Percentiles rank a stretch among this genome's conserved stretches.
Conservation (phyloP, 2,329 filamentous ascomycete genomes). For the Acrodontium crateriforme region DNA sequence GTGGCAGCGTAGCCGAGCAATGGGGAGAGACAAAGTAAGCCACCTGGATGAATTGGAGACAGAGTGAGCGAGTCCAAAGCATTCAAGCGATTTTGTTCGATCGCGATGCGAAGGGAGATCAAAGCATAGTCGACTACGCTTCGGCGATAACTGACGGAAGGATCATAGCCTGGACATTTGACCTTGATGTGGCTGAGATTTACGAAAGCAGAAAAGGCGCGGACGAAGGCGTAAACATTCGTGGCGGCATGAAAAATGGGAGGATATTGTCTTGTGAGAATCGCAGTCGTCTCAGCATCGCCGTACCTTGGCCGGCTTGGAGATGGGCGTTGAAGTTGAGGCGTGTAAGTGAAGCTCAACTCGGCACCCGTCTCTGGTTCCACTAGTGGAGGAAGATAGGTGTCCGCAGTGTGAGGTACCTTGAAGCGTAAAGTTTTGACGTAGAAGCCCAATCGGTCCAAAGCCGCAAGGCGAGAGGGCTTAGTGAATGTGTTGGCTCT, state of each 20-base stretch:
- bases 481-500: slow-evolving; percentile 63
- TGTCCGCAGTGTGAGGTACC: slow-evolving; percentile 62
- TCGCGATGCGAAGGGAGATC: slow-evolving; percentile 69
- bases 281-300: slow-evolving; percentile 62
- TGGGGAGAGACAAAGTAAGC: slow-evolving; percentile 65
- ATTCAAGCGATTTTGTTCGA: slow-evolving; percentile 57
- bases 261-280: slow-evolving; percentile 75
- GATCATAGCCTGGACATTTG: slow-evolving; percentile 59
- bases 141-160: slow-evolving; percentile 54
- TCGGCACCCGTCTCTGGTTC: slow-evolving; percentile 65
- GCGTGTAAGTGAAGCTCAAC: slow-evolving; percentile 68
- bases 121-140: slow-evolving; percentile 78
- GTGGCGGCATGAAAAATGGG: slow-evolving; percentile 81
- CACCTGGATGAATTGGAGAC: slow-evolving; percentile 58
- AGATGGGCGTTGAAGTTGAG: slow-evolving; percentile 49
- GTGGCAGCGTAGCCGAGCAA: slow-evolving; percentile 59
- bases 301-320: slow-evolving; percentile 61
- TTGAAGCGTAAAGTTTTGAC: slow-evolving; percentile 66
- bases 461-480: slow-evolving; percentile 55
- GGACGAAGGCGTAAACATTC: slow-evolving; percentile 72
- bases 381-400: slow-evolving; percentile 72
- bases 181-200: slow-evolving; percentile 63
- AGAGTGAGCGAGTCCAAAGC: slow-evolving; percentile 58
- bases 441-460: slow-evolving; percentile 64
- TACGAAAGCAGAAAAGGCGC: slow-evolving; percentile 53